A percentile compares a stretch with the other conserved stretches of the same genome.
phyloP scores from a whole-genome alignment of 129 eudicot species.

The Smallanthus sonchifolius region DNA sequence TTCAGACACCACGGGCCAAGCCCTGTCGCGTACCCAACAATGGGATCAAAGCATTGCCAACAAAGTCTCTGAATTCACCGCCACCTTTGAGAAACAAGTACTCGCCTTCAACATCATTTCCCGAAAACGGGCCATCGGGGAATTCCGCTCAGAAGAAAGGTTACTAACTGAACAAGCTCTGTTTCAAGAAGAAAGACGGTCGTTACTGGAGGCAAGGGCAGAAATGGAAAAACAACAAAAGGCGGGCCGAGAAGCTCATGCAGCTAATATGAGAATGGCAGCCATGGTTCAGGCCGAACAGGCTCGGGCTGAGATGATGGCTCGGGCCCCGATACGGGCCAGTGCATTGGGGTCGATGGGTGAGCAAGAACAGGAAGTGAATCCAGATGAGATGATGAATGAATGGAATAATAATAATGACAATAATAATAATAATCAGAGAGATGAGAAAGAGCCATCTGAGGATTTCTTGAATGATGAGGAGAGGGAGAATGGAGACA shows the following conservation, averaged over 20 bases:
- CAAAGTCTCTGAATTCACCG: slow-evolving; percentile 39
- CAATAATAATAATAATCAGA: slow-evolving; percentile 27
- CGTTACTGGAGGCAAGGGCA: slow-evolving; percentile 51
- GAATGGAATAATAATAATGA: slow-evolving; percentile 28
- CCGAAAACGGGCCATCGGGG: slow-evolving; percentile 29
- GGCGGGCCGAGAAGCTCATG: slow-evolving; percentile 61
- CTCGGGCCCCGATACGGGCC: slow-evolving; percentile 34
- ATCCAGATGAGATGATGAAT: slow-evolving; percentile 38
- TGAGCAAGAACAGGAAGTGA: slow-evolving; percentile 29
- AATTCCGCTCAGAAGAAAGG: slow-evolving; percentile 37
- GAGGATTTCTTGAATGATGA: slow-evolving; percentile 44
- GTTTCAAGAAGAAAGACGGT: slow-evolving; percentile 64
- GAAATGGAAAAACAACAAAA: slow-evolving; percentile 80
- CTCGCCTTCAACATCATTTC: slow-evolving; percentile 39
- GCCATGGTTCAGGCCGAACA: slow-evolving; percentile 36
- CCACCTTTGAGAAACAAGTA: slow-evolving; percentile 38
- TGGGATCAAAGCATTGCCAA: slow-evolving; percentile 77
- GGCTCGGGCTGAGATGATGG: slow-evolving; percentile 42
- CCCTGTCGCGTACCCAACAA: slow-evolving; percentile 32
- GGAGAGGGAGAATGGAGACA: slow-evolving; percentile 73
- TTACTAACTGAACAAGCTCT: slow-evolving; percentile 41
- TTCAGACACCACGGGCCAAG: slow-evolving; percentile 38
- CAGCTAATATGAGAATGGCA: slow-evolving; percentile 37
- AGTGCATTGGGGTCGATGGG: slow-evolving; percentile 34
- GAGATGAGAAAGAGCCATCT: slow-evolving; percentile 41